Evolutionary conservation across 257 asterid genomes (phyloP).

Genomic region (Plectranthus barbatus): DNA sequence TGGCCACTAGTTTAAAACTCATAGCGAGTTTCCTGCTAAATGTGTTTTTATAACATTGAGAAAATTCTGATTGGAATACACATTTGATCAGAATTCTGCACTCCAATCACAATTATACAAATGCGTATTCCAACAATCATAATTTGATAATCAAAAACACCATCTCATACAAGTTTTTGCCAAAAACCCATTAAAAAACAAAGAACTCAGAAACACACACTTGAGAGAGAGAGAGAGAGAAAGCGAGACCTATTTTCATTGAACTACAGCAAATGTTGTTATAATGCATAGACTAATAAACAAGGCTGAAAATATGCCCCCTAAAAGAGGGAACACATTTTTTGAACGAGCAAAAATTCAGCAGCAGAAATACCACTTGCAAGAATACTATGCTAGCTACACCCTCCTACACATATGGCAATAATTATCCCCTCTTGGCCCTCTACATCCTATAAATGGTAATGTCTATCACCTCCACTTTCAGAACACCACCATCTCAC

Average conservation of each 20-base stretch:
- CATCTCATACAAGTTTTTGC: too few relatives aligned
- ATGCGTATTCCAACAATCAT: too few relatives aligned
- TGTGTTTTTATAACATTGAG: too few relatives aligned
- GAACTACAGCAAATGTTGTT: slow-evolving; percentile 5
- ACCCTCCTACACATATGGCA: slow-evolving; percentile 11
- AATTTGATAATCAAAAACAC: too few relatives aligned
- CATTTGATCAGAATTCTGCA: too few relatives aligned
- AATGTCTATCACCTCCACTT: not conserved
- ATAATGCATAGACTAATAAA: slow-evolving; percentile 14
- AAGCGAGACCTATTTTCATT: not conserved
- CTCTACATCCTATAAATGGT: slow-evolving; percentile 3
- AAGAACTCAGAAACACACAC: too few relatives aligned
- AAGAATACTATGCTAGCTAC: slow-evolving; percentile 29
- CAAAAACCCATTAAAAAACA: too few relatives aligned
- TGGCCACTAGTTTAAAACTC: too few relatives aligned
- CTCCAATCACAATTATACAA: too few relatives aligned
- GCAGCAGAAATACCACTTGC: slow-evolving; percentile 27
- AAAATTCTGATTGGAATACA: too few relatives aligned
- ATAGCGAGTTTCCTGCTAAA: too few relatives aligned
- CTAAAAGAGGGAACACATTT: slow-evolving; percentile 32
- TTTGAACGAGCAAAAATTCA: slow-evolving; percentile 13
- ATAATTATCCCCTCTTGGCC: not conserved
- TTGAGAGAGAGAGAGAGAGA: too few relatives aligned
- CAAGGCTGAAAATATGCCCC: slow-evolving; percentile 12
- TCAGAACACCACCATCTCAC: not conserved